Conservation (phyloP, 306 rosid species). For the Vigna mungo region DNA sequence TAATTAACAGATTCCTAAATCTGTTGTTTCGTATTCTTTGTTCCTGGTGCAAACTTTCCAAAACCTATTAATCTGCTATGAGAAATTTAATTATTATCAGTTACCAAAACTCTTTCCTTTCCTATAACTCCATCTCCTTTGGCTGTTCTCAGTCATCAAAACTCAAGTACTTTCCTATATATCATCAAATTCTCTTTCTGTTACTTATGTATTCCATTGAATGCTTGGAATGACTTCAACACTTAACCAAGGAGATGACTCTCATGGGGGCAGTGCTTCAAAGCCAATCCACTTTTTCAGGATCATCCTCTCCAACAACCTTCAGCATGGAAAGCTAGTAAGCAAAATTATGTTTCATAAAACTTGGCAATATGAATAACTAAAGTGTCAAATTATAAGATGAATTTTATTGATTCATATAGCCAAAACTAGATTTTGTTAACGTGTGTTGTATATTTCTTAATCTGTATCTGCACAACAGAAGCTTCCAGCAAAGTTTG, state of each 20-base stretch:
- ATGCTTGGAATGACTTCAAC: background rate
- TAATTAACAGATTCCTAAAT: no score
- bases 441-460: background rate
- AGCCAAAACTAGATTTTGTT: background rate
- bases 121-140: background rate
- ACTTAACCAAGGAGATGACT: background rate
- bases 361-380: background rate
- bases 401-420: conserved; percentile 13
- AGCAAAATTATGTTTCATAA: background rate
- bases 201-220: background rate
- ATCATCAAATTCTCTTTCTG: background rate
- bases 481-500: conserved; percentile 46
- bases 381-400: background rate
- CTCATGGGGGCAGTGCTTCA: background rate
- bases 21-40: no score
- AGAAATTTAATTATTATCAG: background rate
- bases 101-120: background rate
- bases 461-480: conserved; percentile 25
- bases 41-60: no score
- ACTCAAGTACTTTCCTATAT: background rate
- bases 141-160: background rate
- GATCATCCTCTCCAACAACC: background rate
- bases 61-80: no score
- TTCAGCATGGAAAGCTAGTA: conserved; percentile 18
- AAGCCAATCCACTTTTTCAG: background rate